Evolutionary conservation across 1,284 basidiomycete genomes (phyloP).

Genomic region (Ceratobasidium sp.): DNA sequence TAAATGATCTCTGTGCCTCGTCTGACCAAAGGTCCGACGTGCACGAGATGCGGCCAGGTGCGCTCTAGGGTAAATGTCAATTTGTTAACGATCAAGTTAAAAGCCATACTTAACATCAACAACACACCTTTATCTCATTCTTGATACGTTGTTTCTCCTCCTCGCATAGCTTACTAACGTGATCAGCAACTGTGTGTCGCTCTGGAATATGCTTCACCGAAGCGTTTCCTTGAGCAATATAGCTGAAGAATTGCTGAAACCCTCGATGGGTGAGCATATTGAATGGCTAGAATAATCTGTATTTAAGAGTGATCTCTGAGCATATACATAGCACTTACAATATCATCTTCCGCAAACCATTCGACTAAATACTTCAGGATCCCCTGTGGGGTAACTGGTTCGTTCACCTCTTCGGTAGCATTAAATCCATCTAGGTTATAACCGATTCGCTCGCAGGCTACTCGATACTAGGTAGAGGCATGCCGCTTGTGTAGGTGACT

Average conservation of each 20-base stretch:
- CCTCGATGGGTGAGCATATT: conserved; percentile 8
- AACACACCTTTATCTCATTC: conserved; percentile 5
- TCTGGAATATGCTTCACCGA: conserved; percentile 1
- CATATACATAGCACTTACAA: neutral
- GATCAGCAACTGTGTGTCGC: conserved; percentile 5
- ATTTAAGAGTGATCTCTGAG: neutral
- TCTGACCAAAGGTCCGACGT: conserved; percentile 38
- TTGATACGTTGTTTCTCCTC: conserved; percentile 11
- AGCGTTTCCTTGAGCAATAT: conserved; percentile 5
- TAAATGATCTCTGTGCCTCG: conserved; percentile 11
- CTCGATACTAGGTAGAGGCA: neutral
- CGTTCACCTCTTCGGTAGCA: conserved; percentile 5
- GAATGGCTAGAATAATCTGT: neutral
- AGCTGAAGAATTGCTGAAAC: conserved; percentile 13
- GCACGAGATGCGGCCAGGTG: conserved; percentile 38
- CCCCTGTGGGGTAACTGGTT: conserved; percentile 8
- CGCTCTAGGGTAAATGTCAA: neutral
- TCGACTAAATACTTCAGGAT: conserved; percentile 7
- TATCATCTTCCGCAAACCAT: conserved; percentile 5
- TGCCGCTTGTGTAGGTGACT: conserved; percentile 17
- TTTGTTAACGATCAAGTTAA: neutral
- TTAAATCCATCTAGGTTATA: conserved; percentile 9
- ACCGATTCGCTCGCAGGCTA: neutral
- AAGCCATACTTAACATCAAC: neutral
- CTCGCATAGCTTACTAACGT: conserved; percentile 10